Conservation (phyloP, 148 eudicot species). For the Camellia lanceoleosa region DNA sequence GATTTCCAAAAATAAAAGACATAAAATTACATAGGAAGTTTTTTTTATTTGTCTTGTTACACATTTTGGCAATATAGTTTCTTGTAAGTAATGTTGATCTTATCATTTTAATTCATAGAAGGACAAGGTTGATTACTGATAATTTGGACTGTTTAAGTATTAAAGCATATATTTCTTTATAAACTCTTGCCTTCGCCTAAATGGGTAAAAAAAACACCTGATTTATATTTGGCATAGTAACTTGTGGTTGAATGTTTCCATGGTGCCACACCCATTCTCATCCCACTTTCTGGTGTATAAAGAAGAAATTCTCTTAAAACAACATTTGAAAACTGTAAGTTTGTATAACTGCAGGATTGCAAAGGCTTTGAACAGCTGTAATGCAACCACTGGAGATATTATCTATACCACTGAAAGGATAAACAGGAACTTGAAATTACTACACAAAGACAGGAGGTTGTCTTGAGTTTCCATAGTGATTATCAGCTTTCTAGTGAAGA, state of each 20-base stretch:
- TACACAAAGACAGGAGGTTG: slow-evolving; percentile 95
- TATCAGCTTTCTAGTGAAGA: slow-evolving; percentile 96
- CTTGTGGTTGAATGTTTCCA: background rate
- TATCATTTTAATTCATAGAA: too few species aligned
- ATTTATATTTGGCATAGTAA: background rate
- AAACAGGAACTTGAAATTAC: slow-evolving; percentile 91
- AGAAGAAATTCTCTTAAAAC: background rate
- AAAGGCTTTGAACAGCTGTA: slow-evolving; percentile 75
- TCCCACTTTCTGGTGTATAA: background rate
- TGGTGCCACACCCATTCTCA: background rate
- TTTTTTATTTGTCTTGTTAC: too few species aligned
- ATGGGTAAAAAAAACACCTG: background rate
- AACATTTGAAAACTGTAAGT: background rate
- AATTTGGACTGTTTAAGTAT: background rate
- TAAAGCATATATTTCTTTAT: background rate
- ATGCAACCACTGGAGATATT: slow-evolving; percentile 86
- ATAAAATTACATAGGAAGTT: too few species aligned
- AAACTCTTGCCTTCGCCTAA: background rate
- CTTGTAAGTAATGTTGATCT: too few species aligned
- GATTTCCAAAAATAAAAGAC: too few species aligned
- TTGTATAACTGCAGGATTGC: slow-evolving; percentile 62
- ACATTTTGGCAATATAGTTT: too few species aligned
- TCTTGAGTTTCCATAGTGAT: slow-evolving; percentile 85
- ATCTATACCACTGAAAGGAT: slow-evolving; percentile 95
- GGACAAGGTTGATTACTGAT: too few species aligned